Percentiles rank a stretch among this genome's conserved stretches.
These are phyloP conservation scores for Brassica rapa DNA, from an alignment of 345 rosid genomes.

Conservation along the genomic window DNA sequence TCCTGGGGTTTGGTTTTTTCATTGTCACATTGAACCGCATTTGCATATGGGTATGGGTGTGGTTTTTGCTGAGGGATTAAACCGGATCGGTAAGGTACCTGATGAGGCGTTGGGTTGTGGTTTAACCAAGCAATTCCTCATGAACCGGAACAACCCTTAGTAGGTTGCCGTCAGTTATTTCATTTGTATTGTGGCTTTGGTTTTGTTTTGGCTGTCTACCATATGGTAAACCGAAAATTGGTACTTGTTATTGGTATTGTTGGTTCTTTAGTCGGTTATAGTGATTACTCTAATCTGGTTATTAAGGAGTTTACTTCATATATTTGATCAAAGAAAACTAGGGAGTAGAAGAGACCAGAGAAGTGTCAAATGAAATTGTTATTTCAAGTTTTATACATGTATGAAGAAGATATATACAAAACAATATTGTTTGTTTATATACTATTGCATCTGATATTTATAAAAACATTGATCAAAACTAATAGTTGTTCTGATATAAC, in stretches of 20 bases:
- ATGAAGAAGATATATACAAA: not conserved
- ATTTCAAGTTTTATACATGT: not conserved
- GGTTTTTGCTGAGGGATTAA: slow-evolving; percentile 63
- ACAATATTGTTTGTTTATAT: not conserved
- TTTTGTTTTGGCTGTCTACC: not conserved
- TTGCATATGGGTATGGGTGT: slow-evolving; percentile 96
- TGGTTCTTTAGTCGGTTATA: not conserved
- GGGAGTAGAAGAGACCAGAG: not conserved
- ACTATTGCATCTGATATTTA: not conserved
- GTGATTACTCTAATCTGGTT: not conserved
- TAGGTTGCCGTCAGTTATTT: not conserved
- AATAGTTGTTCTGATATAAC: not conserved
- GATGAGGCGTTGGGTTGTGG: slow-evolving; percentile 57
- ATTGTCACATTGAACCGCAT: slow-evolving; percentile 92
- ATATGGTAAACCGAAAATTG: slow-evolving; percentile 18
- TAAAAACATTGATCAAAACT: not conserved
- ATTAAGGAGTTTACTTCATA: not conserved
- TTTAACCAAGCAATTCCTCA: slow-evolving; percentile 43
- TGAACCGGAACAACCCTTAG: slow-evolving; percentile 23
- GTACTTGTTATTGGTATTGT: not conserved
- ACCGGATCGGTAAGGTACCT: slow-evolving; percentile 52
- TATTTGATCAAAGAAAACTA: not conserved
- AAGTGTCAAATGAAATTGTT: not conserved
- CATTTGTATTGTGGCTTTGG: not conserved
- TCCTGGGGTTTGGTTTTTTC: slow-evolving; percentile 94